These are phyloP conservation scores for Stellera chamaejasme DNA, from an alignment of 345 rosid genomes.

Conservation along the genomic window DNA sequence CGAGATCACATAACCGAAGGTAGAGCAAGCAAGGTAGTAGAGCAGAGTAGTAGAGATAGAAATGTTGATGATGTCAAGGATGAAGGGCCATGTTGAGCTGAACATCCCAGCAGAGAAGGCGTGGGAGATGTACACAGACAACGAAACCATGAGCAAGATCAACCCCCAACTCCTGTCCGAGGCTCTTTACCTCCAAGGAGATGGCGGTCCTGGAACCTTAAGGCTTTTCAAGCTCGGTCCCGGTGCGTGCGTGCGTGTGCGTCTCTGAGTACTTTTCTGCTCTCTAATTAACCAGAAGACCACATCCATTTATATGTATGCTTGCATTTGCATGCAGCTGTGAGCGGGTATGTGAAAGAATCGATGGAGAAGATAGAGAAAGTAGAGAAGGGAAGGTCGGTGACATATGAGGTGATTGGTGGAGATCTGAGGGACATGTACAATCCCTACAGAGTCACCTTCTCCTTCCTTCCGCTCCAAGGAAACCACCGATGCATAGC, in stretches of 20 bases:
- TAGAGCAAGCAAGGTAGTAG: neutral
- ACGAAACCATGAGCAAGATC: slow-evolving; percentile 30
- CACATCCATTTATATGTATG: neutral
- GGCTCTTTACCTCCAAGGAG: slow-evolving; percentile 26
- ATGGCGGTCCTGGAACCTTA: slow-evolving; percentile 36
- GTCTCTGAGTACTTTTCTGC: neutral
- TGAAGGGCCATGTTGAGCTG: slow-evolving; percentile 33
- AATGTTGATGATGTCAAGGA: slow-evolving; percentile 16
- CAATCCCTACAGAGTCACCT: slow-evolving; percentile 30
- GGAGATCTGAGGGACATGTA: slow-evolving; percentile 29
- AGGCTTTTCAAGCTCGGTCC: slow-evolving; percentile 43
- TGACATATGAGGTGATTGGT: slow-evolving; percentile 24
- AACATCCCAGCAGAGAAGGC: slow-evolving; percentile 31
- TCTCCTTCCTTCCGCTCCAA: slow-evolving; percentile 22
- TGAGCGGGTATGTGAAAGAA: slow-evolving; percentile 30
- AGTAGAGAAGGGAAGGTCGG: slow-evolving; percentile 28
- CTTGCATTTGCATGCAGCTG: slow-evolving; percentile 11
- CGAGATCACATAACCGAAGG: neutral
- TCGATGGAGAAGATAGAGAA: slow-evolving; percentile 28
- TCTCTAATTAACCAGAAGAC: neutral
- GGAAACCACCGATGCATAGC: slow-evolving; percentile 29
- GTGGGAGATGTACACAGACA: slow-evolving; percentile 37
- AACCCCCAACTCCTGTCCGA: slow-evolving; percentile 30
- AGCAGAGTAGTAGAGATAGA: neutral
- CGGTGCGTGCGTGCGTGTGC: too few species aligned